Percentiles rank a stretch among this genome's conserved stretches.
Evolutionary conservation across 495 filamentous ascomycete species (phyloP).

Genomic region (Podospora australis): DNA sequence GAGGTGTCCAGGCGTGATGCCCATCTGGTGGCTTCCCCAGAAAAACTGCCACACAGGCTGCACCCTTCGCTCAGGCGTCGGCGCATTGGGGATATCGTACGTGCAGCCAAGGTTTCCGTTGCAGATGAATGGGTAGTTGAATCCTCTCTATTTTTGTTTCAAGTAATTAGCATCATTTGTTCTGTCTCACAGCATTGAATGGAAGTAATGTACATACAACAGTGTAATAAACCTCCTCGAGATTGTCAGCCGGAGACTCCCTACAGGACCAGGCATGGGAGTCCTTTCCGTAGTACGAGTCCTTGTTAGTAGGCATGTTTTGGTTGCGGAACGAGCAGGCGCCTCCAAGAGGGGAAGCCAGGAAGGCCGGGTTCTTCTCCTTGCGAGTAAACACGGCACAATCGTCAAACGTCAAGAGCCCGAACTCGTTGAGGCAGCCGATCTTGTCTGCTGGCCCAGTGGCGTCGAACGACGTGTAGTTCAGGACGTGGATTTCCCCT

Average conservation of each 20-base stretch:
- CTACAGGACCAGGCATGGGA: constrained; percentile 24
- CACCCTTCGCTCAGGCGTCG: neutral
- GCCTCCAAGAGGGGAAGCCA: constrained; percentile 21
- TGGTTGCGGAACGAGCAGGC: constrained; percentile 29
- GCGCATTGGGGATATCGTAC: constrained; percentile 24
- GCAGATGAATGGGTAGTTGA: constrained; percentile 28
- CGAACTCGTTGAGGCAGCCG: constrained; percentile 27
- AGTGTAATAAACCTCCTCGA: constrained; percentile 23
- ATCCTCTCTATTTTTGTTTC: constrained; percentile 12
- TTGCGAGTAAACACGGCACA: constrained; percentile 28
- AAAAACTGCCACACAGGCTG: constrained; percentile 28
- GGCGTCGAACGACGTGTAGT: constrained; percentile 13
- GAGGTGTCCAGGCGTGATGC: constrained; percentile 23
- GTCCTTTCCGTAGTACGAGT: constrained; percentile 27
- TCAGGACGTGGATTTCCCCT: constrained; percentile 26
- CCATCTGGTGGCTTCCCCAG: constrained; percentile 28
- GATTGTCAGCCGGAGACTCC: neutral
- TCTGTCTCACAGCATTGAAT: neutral
- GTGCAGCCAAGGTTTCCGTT: constrained; percentile 28
- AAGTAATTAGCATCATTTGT: constrained; percentile 3
- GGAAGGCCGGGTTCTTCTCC: constrained; percentile 19
- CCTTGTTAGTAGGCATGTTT: constrained; percentile 25
- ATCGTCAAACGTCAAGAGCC: constrained; percentile 16
- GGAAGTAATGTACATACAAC: constrained; percentile 15
- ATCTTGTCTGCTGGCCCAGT: constrained; percentile 17